These are phyloP conservation scores for Aspergillus nidulans DNA, from an alignment of 495 filamentous ascomycete genomes.

Conservation along the genomic window DNA sequence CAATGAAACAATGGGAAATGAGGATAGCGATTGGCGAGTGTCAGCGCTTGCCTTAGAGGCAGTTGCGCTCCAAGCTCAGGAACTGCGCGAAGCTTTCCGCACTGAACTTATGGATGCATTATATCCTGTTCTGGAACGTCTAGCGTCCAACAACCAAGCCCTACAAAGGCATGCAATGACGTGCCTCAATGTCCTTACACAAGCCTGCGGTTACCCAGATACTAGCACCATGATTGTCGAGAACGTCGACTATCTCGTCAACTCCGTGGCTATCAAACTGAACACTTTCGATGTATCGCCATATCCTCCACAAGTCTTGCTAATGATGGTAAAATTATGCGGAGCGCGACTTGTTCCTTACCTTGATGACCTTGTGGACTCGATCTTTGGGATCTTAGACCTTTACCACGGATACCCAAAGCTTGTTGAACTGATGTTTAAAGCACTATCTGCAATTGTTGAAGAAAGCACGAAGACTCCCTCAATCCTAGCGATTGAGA, in stretches of 20 bases:
- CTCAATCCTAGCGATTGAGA: constrained; percentile 49
- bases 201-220: constrained; percentile 66
- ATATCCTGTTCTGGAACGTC: constrained; percentile 79
- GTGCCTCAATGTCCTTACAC: constrained; percentile 73
- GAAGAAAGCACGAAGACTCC: constrained; percentile 70
- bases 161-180: constrained; percentile 80
- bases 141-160: constrained; percentile 65
- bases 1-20: constrained; percentile 43
- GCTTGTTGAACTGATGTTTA: constrained; percentile 81
- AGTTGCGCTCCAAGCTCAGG: constrained; percentile 64
- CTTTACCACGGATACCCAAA: constrained; percentile 89
- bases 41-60: constrained; percentile 70
- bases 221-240: constrained; percentile 78
- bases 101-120: constrained; percentile 85
- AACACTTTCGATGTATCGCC: constrained; percentile 90
- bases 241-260: constrained; percentile 96
- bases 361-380: constrained; percentile 83
- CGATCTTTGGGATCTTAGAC: constrained; percentile 86
- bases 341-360: constrained; percentile 80
- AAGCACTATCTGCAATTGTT: constrained; percentile 73
- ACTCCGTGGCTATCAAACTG: constrained; percentile 81
- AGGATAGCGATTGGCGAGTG: constrained; percentile 61
- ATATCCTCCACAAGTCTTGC: constrained; percentile 80
- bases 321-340: constrained; percentile 90
- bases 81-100: constrained; percentile 65